phyloP scores from a whole-genome alignment of 257 asterid species.

The Primulina huaijiensis region DNA sequence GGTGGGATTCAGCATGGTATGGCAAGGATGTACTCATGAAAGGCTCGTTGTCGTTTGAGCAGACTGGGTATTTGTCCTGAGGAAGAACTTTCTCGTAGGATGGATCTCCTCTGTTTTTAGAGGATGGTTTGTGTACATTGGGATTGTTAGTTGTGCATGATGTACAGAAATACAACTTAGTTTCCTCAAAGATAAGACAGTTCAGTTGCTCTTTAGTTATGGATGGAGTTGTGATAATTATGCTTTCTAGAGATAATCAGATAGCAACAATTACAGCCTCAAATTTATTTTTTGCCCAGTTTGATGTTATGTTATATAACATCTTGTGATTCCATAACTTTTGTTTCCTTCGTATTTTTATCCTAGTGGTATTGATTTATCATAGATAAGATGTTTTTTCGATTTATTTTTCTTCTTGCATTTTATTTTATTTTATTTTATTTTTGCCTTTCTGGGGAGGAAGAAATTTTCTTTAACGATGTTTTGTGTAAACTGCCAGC shows the following conservation, averaged over 20 bases:
- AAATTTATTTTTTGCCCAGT: neutral
- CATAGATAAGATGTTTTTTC: too few species aligned
- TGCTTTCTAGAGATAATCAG: neutral
- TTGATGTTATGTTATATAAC: neutral
- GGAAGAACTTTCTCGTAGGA: neutral
- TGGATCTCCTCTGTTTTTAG: neutral
- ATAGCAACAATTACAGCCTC: neutral
- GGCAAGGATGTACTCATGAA: constrained; percentile 41
- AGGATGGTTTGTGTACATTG: neutral
- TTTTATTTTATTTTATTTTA: too few species aligned
- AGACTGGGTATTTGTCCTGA: neutral
- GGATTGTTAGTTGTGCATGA: neutral
- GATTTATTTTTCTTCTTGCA: too few species aligned
- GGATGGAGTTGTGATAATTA: neutral
- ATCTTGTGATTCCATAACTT: too few species aligned
- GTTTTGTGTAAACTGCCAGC: too few species aligned
- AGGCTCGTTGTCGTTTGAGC: neutral
- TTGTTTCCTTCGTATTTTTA: neutral
- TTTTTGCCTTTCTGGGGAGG: too few species aligned
- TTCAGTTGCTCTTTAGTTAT: neutral
- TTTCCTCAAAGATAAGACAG: neutral
- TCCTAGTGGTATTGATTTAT: too few species aligned
- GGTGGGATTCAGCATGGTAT: constrained; percentile 33
- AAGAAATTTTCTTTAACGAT: too few species aligned
- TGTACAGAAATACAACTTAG: neutral